These are phyloP conservation scores for Xylaria sp. DNA, from an alignment of 2,329 filamentous ascomycete genomes.

Conservation along the genomic window DNA sequence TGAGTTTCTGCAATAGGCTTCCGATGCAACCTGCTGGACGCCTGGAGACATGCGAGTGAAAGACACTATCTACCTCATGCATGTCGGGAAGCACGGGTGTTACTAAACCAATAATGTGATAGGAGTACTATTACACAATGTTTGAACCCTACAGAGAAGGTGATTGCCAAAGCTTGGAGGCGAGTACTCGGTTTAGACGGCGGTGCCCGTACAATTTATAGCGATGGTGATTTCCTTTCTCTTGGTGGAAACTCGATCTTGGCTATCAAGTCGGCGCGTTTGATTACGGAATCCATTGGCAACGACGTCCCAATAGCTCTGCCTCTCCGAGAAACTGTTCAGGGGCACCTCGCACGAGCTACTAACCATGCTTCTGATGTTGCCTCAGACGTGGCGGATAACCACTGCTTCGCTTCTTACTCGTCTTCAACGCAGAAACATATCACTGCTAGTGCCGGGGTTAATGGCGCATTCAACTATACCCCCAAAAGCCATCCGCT, in stretches of 20 bases:
- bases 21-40: neutral
- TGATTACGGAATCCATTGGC: neutral
- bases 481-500: neutral
- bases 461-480: neutral
- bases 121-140: neutral
- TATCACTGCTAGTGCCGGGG: neutral
- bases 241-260: slow-evolving; percentile 25
- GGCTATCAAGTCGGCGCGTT: slow-evolving; percentile 14
- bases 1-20: neutral
- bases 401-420: neutral
- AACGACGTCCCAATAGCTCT: slow-evolving; percentile 16
- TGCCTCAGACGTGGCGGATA: neutral
- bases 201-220: neutral
- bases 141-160: slow-evolving; percentile 4
- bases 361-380: slow-evolving; percentile 3
- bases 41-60: neutral
- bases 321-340: slow-evolving; percentile 17
- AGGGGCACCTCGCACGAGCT: slow-evolving; percentile 2
- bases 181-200: slow-evolving; percentile 4
- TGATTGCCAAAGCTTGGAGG: slow-evolving; percentile 7
- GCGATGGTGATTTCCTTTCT: slow-evolving; percentile 21
- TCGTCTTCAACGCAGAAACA: neutral
- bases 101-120: neutral
- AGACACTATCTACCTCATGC: neutral
- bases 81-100: neutral